These are phyloP conservation scores for Nakazawaea ernobii DNA, from an alignment of 805 yeast species.

Conservation along the genomic window DNA sequence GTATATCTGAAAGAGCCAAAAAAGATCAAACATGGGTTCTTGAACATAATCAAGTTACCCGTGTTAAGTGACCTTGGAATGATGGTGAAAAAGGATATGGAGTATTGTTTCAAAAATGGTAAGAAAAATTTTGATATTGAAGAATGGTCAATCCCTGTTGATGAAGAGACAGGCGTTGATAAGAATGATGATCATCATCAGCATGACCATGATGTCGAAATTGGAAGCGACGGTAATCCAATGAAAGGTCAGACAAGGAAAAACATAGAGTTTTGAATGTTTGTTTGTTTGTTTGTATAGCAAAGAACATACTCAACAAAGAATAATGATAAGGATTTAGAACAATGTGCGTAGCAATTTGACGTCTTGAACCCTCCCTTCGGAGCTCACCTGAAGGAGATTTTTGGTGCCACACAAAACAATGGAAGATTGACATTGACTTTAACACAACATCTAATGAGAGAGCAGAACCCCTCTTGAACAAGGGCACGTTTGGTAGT, in stretches of 20 bases:
- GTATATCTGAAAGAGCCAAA: slow-evolving; percentile 69
- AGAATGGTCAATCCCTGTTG: slow-evolving; percentile 97
- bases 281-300: not conserved
- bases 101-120: slow-evolving; percentile 83
- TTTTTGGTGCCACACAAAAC: too few species aligned
- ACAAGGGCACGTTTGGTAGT: too few species aligned
- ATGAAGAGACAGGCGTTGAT: slow-evolving; percentile 53
- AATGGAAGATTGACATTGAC: too few species aligned
- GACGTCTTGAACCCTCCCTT: too few species aligned
- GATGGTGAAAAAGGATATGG: slow-evolving; percentile 71
- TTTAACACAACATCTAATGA: too few species aligned
- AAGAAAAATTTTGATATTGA: slow-evolving; percentile 79
- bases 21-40: slow-evolving; percentile 79
- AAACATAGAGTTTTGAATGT: slow-evolving; percentile 8
- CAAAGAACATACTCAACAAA: too few species aligned
- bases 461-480: too few species aligned
- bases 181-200: slow-evolving; percentile 2
- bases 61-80: slow-evolving; percentile 68
- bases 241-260: slow-evolving; percentile 8
- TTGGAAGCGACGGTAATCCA: slow-evolving; percentile 5
- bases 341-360: too few species aligned
- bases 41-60: slow-evolving; percentile 72
- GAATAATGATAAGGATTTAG: too few species aligned
- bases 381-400: too few species aligned
- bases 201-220: slow-evolving; percentile 2